Base-by-base conservation (phyloP, 306 rosid species). In the Morella rubra region DNA sequence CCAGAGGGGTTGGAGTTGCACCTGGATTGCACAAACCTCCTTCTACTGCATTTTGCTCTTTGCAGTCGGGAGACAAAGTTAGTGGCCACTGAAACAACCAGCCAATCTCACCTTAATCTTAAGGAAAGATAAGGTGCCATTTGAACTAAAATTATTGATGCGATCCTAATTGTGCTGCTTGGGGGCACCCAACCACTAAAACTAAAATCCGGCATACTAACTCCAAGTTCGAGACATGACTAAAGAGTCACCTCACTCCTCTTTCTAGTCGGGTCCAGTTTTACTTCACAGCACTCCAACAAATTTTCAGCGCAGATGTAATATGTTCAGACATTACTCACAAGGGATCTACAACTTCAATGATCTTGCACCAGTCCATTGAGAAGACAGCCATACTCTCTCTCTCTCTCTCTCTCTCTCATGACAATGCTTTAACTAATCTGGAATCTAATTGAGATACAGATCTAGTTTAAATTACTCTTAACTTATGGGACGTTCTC, bases 261-360 rank as follows among this genome's bases (percentile, higher is more conserved):
- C 16, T 61, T 56, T 16, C 15, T 42, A 5, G 42, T 61, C 41
- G 2, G 18, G 67, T 5, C n/a, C 44, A 61, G 13, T 12, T 24
- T 4, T 13, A 24, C 27, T 27, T 5, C 40, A 60, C 24, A 60
- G n/a, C 44, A 44, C 44, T 59, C 9, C 13, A 24, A 27, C 24
- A 32, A 7, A 27, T 61, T 61, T 44, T 44, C 42, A 61, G 10
- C n/a, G n/a, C 67, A 6, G 7, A 61, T 61, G 1, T 8, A 16
- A 16, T 52, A 61, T 13, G 18, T 60, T 42, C 27, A 18, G n/a
- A 27, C 67, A 60, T 24, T 60, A 42, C 67, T 27, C 37, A 27
- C 42, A 12, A 60, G n/a, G 44, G 67, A 60, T 11, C 37, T 60
- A 60, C 67, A 24, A 60, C 15, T 60, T 60, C 67, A 60, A 60